phyloP scores from a whole-genome alignment of 805 yeast genomes.

The Myxozyma neotropica region DNA sequence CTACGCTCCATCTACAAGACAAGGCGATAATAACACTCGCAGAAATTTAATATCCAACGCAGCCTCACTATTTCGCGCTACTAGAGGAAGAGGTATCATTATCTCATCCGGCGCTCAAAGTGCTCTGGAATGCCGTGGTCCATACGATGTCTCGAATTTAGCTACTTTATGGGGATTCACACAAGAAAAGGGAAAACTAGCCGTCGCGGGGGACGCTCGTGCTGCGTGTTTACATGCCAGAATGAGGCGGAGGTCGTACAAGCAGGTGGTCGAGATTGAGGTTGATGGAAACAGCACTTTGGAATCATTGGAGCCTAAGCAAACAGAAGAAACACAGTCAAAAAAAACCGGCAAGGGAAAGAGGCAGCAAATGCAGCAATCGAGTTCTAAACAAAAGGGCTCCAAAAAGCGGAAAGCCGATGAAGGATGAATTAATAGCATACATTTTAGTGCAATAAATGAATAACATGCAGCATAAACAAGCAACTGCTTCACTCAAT shows the following conservation, averaged over 20 bases:
- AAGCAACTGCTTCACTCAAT: no score
- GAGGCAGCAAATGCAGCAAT: neutral
- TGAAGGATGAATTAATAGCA: neutral
- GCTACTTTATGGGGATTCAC: slow-evolving; percentile 72
- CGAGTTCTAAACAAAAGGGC: neutral
- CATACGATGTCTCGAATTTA: slow-evolving; percentile 68
- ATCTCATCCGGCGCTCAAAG: slow-evolving; percentile 72
- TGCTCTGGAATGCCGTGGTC: slow-evolving; percentile 60
- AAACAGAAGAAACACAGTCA: neutral
- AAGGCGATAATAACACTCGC: slow-evolving; percentile 44
- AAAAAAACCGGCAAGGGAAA: no score
- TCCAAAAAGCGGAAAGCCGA: slow-evolving; percentile 5
- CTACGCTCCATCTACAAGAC: slow-evolving; percentile 53
- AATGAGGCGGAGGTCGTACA: slow-evolving; percentile 66
- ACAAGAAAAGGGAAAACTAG: slow-evolving; percentile 58
- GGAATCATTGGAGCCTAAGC: no score
- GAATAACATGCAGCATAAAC: no score
- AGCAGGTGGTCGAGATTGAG: slow-evolving; percentile 24
- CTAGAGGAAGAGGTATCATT: slow-evolving; percentile 77
- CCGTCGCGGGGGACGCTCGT: slow-evolving; percentile 62
- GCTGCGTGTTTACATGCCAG: slow-evolving; percentile 72
- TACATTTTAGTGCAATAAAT: no score
- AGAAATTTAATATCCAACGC: slow-evolving; percentile 70
- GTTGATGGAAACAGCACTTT: no score
- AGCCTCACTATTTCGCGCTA: slow-evolving; percentile 73